Percentiles rank a stretch among this genome's conserved stretches.
Evolutionary conservation across 2,329 filamentous ascomycete species (phyloP).

Genomic region (Epichloe elymi): DNA sequence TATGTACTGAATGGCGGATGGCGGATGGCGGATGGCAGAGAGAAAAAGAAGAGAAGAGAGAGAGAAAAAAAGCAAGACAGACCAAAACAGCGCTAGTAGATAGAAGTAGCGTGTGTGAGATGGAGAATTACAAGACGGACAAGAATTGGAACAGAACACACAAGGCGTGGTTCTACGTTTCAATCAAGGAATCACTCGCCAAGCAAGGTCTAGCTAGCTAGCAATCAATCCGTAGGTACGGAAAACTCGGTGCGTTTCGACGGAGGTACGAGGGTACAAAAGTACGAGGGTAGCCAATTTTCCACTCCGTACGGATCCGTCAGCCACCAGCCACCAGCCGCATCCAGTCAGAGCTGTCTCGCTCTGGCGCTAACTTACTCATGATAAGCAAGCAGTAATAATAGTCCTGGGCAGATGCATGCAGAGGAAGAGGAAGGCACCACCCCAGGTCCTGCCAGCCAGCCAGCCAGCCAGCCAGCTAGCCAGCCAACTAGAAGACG

Average conservation of each 20-base stretch:
- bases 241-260: too few species aligned
- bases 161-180: too few species aligned
- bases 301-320: too few species aligned
- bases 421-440: not conserved
- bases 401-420: not conserved
- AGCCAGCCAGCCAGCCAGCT: too few species aligned
- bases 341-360: not conserved
- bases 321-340: not conserved
- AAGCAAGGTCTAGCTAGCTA: too few species aligned
- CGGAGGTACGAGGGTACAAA: too few species aligned
- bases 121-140: not conserved
- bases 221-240: too few species aligned
- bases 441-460: not conserved
- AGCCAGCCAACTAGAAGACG: too few species aligned
- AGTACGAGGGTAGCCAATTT: not conserved
- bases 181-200: too few species aligned
- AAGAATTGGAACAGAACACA: not conserved
- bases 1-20: slow-evolving; percentile 3
- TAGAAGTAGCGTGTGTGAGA: not conserved
- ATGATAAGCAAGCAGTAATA: not conserved
- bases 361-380: not conserved
- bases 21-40: slow-evolving; percentile 3
- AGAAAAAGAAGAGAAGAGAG: not conserved
- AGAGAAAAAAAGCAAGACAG: not conserved
- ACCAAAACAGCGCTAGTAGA: not conserved